Conservation (phyloP, 306 rosid genomes). For the Acacia confusa region DNA sequence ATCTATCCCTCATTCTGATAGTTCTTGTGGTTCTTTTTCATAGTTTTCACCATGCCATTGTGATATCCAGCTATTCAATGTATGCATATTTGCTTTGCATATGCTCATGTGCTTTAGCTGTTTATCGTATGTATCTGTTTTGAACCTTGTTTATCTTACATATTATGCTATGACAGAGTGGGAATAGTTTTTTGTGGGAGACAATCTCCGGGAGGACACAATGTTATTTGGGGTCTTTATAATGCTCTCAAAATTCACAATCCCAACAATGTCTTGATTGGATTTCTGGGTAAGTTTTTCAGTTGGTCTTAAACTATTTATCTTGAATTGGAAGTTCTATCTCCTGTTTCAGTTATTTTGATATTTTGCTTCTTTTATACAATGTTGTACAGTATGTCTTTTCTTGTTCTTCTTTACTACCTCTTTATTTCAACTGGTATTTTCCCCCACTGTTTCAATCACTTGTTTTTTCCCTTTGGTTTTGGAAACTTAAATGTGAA, state of each 20-base stretch:
- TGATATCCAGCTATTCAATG: neutral
- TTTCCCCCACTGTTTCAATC: neutral
- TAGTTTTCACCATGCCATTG: neutral
- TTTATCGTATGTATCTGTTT: conserved; percentile 12
- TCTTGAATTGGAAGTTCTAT: neutral
- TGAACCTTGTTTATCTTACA: conserved; percentile 4
- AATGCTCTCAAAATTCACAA: conserved; percentile 83
- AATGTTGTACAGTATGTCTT: conserved; percentile 1
- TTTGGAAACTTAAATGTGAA: neutral
- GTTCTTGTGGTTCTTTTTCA: neutral
- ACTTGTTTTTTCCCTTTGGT: neutral
- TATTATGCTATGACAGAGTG: conserved; percentile 51
- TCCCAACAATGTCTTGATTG: conserved; percentile 68
- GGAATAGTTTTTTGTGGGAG: conserved; percentile 95
- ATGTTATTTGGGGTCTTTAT: conserved; percentile 92
- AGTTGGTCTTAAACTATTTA: neutral
- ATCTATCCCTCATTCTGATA: neutral
- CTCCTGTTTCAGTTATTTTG: conserved; percentile 16
- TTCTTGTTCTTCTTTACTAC: neutral
- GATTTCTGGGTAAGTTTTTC: conserved; percentile 74
- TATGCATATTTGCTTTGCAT: neutral
- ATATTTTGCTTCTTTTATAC: neutral
- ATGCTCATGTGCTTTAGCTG: conserved; percentile 16
- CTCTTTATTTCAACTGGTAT: neutral
- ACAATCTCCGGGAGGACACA: conserved; percentile 99